Percentiles rank a stretch among this genome's conserved stretches.
Conservation (phyloP, 306 rosid species). For the Medicago truncatula region DNA sequence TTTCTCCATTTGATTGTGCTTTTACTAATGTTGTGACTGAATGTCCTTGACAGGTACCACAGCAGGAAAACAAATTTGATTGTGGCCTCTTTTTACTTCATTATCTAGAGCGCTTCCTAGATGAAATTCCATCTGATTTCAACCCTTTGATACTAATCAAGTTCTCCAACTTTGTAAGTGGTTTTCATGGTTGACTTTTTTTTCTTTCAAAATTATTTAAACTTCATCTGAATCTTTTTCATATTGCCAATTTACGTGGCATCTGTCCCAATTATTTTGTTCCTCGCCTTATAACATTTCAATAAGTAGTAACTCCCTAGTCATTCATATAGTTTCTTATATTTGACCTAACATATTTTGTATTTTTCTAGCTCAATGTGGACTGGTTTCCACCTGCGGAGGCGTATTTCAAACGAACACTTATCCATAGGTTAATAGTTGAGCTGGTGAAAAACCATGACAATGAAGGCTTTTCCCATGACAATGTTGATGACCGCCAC, state of each 20-base stretch:
- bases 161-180: conserved; percentile 76
- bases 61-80: conserved; percentile 76
- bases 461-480: conserved; percentile 49
- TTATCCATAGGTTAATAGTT: conserved; percentile 67
- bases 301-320: conserved; percentile 3
- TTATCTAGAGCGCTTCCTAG: conserved; percentile 75
- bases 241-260: neutral
- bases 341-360: conserved; percentile 17
- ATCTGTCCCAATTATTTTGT: neutral
- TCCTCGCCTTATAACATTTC: conserved; percentile 3
- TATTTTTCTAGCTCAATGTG: conserved; percentile 63
- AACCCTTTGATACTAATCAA: conserved; percentile 65
- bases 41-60: conserved; percentile 68
- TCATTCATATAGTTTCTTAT: conserved; percentile 25
- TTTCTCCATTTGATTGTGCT: conserved; percentile 9
- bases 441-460: conserved; percentile 53
- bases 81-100: conserved; percentile 89
- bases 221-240: neutral
- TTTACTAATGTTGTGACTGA: conserved; percentile 21
- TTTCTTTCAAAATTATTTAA: neutral
- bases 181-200: conserved; percentile 19
- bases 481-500: conserved; percentile 36
- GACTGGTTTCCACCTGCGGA: conserved; percentile 81
- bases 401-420: conserved; percentile 77
- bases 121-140: conserved; percentile 67